These are phyloP conservation scores for Zygnema cylindricum DNA, from an alignment of 139 green algal genomes.

Conservation along the genomic window DNA sequence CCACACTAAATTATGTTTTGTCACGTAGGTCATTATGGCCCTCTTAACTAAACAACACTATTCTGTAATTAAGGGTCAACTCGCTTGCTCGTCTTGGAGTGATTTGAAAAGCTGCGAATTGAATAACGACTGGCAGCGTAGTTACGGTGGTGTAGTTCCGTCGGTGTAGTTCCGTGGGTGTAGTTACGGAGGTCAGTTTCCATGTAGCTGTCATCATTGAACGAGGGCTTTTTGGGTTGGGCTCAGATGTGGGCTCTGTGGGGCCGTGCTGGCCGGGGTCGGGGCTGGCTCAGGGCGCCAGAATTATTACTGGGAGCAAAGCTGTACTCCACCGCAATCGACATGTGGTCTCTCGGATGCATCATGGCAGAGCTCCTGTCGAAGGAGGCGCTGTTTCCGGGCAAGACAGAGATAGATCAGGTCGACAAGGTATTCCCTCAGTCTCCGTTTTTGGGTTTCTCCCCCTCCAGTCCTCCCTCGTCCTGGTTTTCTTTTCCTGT, in stretches of 20 bases:
- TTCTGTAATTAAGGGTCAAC: no score
- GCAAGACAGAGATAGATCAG: conserved; percentile 77
- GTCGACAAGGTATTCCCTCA: conserved; percentile 49
- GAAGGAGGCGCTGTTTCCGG: conserved; percentile 78
- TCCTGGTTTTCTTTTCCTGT: background rate
- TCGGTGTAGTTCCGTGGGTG: no score
- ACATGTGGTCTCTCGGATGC: conserved; percentile 79
- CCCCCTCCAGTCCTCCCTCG: background rate
- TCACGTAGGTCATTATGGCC: no score
- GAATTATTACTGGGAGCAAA: conserved; percentile 87
- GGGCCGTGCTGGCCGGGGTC: background rate
- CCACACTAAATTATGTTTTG: no score
- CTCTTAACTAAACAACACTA: no score
- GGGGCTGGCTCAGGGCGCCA: conserved; percentile 62
- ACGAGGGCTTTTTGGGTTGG: background rate
- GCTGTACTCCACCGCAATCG: conserved; percentile 79
- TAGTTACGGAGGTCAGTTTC: no score
- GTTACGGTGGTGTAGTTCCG: no score
- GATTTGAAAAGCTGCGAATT: no score
- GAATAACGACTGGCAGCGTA: no score
- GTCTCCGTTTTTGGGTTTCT: background rate
- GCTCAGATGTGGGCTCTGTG: conserved; percentile 3
- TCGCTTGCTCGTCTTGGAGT: no score
- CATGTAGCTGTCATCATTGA: no score
- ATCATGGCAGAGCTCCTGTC: conserved; percentile 75